phyloP scores from a whole-genome alignment of 2,329 filamentous ascomycete species.

The Alternaria consortialis region DNA sequence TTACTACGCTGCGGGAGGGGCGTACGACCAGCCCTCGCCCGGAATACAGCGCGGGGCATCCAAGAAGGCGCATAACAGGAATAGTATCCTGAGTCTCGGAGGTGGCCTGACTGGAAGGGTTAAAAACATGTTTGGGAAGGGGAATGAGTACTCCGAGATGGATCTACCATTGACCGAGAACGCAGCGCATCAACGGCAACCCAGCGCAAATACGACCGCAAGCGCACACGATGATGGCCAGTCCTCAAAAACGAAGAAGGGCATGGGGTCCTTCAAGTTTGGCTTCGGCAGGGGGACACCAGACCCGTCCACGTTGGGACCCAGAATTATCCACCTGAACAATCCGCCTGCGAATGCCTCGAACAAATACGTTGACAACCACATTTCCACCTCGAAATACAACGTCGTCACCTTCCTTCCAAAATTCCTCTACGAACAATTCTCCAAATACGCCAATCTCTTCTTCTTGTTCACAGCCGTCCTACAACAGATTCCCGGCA shows the following conservation, averaged over 20 bases:
- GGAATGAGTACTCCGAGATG: conserved; percentile 92
- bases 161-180: conserved; percentile 91
- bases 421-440: conserved; percentile 97
- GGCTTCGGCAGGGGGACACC: conserved; percentile 84
- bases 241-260: conserved; percentile 52
- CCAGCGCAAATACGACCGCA: conserved; percentile 54
- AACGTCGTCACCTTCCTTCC: conserved; percentile 91
- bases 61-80: conserved; percentile 74
- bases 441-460: conserved; percentile 98
- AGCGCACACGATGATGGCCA: conserved; percentile 50
- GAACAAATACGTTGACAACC: conserved; percentile 94
- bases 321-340: conserved; percentile 93
- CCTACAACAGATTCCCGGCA: conserved; percentile 91
- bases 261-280: conserved; percentile 80
- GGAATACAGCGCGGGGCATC: conserved; percentile 58
- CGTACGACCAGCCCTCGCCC: conserved; percentile 64
- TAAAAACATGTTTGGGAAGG: conserved; percentile 91
- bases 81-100: conserved; percentile 86
- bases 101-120: conserved; percentile 86
- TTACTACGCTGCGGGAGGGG: conserved; percentile 76
- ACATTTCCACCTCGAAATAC: conserved; percentile 98
- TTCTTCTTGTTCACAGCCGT: conserved; percentile 98
- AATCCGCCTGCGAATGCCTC: conserved; percentile 89
- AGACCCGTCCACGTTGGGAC: conserved; percentile 90
- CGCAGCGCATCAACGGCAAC: conserved; percentile 57